phyloP scores from a whole-genome alignment of 148 eudicot genomes.

The Vaccinium vitisidaea region DNA sequence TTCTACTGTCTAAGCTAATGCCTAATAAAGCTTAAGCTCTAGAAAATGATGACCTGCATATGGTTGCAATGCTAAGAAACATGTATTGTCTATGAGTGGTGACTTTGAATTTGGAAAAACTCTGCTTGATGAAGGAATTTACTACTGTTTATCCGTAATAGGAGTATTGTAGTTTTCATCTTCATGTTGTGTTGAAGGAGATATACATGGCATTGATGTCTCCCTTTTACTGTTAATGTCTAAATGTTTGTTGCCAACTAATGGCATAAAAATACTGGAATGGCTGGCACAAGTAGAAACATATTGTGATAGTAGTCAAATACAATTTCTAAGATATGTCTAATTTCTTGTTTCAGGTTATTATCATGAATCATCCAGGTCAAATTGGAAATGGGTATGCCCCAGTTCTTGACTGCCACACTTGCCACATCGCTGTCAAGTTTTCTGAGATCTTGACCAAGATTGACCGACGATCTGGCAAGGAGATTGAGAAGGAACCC shows the following conservation, averaged over 20 bases:
- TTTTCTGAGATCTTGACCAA: conserved; percentile 11
- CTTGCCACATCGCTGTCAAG: conserved; percentile 17
- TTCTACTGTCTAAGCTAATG: background rate
- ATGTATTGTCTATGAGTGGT: background rate
- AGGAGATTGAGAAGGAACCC: conserved; percentile 20
- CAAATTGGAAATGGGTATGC: conserved; percentile 17
- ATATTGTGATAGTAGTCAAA: no score
- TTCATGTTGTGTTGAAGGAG: background rate
- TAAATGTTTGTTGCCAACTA: background rate
- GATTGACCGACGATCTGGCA: conserved; percentile 19
- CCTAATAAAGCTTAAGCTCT: background rate
- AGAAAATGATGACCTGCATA: background rate
- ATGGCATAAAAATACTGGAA: background rate
- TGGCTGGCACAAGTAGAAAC: no score
- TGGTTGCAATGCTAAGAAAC: background rate
- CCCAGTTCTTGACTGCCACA: conserved; percentile 20
- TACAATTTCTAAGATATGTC: background rate
- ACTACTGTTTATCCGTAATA: no score
- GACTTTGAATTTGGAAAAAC: no score
- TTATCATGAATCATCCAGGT: conserved; percentile 17
- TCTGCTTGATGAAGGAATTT: background rate
- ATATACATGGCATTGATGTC: background rate
- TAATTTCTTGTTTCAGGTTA: background rate
- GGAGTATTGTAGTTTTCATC: background rate
- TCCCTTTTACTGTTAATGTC: background rate